Conservation (phyloP, 2,329 filamentous ascomycete species). For the Aspergillus pseudoviridinutans region DNA sequence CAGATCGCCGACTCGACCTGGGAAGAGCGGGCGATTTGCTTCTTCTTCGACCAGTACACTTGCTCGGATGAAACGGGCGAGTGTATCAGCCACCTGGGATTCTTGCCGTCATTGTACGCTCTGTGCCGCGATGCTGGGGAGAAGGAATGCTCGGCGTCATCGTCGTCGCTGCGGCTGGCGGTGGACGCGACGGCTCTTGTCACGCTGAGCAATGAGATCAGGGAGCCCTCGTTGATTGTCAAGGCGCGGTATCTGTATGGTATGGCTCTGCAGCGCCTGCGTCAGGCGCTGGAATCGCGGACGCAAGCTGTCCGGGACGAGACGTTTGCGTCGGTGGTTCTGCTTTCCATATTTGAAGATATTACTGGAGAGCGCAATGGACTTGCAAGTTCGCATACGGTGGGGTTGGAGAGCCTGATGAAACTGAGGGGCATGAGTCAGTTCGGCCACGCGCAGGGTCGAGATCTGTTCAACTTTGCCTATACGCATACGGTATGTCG, state of each 20-base stretch:
- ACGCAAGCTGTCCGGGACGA: constrained; percentile 31
- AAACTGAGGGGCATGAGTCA: constrained; percentile 30
- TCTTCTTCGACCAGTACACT: constrained; percentile 41
- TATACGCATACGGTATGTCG: constrained; percentile 32
- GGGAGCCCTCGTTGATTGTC: constrained; percentile 21
- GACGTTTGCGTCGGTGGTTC: constrained; percentile 35
- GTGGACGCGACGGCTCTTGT: constrained; percentile 35
- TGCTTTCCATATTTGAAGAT: constrained; percentile 38
- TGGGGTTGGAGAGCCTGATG: constrained; percentile 33
- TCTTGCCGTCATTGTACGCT: constrained; percentile 34
- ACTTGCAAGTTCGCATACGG: constrained; percentile 33
- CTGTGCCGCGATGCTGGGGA: constrained; percentile 19
- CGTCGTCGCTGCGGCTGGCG: constrained; percentile 29
- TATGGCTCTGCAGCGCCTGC: constrained; percentile 27
- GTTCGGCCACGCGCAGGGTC: constrained; percentile 26
- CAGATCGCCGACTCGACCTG: constrained; percentile 28
- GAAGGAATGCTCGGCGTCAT: constrained; percentile 15
- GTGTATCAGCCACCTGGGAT: constrained; percentile 32
- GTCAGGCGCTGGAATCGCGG: constrained; percentile 26
- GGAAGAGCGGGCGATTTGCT: constrained; percentile 37
- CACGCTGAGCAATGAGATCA: constrained; percentile 28
- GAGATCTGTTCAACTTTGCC: constrained; percentile 36
- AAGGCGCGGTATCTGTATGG: constrained; percentile 32
- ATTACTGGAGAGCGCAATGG: constrained; percentile 35
- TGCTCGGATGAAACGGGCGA: constrained; percentile 20